Evolutionary conservation across 352 stramenopile genomes (phyloP).

Genomic region (Globisporangium sylvaticum): DNA sequence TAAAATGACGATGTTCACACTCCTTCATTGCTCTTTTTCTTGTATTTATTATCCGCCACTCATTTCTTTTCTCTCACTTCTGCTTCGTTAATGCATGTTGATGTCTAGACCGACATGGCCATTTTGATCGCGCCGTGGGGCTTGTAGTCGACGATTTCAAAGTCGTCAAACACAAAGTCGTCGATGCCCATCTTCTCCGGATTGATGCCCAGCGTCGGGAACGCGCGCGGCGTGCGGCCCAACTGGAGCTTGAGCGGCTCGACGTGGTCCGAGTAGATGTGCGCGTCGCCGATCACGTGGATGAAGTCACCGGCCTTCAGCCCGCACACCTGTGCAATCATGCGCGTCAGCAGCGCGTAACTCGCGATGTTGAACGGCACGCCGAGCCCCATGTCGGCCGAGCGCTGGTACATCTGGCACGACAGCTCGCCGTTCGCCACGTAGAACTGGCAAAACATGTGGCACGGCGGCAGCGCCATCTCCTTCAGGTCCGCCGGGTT

Average conservation of each 20-base stretch:
- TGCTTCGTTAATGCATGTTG: not conserved
- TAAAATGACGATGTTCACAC: not conserved
- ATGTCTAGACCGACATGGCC: constrained; percentile 94
- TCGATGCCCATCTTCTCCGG: constrained; percentile 90
- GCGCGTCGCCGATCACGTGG: constrained; percentile 98
- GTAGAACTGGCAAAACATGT: constrained; percentile 99
- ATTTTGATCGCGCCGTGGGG: constrained; percentile 98
- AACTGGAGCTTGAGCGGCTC: constrained; percentile 96
- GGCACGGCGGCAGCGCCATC: constrained; percentile 99
- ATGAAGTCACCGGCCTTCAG: constrained; percentile 97
- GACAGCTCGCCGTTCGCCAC: constrained; percentile 79
- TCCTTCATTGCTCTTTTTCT: not conserved
- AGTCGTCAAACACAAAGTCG: constrained; percentile 95
- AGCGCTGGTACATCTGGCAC: constrained; percentile 99
- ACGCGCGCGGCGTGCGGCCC: constrained; percentile 88
- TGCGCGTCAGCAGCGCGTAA: constrained; percentile 96
- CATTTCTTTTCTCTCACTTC: not conserved
- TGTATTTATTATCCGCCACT: not conserved
- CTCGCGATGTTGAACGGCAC: constrained; percentile 99
- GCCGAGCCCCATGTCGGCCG: constrained; percentile 98
- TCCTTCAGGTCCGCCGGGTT: constrained; percentile 95
- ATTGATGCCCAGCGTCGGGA: constrained; percentile 94
- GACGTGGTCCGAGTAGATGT: constrained; percentile 99
- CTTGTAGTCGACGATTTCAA: constrained; percentile 95
- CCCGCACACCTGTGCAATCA: constrained; percentile 94